Base-by-base conservation (phyloP, 2,329 filamentous ascomycete genomes). In the Fusarium sp. region DNA sequence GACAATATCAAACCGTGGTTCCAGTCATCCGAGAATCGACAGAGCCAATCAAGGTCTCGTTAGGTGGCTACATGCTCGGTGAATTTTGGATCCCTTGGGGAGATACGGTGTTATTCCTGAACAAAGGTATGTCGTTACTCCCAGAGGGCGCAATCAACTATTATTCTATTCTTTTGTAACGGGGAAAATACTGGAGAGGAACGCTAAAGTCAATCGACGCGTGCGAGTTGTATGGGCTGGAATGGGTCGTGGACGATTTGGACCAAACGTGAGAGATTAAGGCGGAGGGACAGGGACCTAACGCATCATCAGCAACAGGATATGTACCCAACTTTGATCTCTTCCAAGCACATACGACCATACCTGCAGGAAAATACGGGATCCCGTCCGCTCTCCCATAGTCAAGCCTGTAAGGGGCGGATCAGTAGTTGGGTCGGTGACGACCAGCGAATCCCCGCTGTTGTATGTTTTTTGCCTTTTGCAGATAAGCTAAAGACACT, bases 301-400 rank as follows among this genome's bases (percentile, higher is more conserved):
- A 30, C 19, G 10, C 6, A 16, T 11, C 4, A 4, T 46, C 6
- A 0, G 3, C 6, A 10, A 1, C 0, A 11, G 6, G 0, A 16
- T 0, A 2, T 47, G 1, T 30, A 47, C 19, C 9, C 3, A 7
- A 28, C 10, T 15, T 21, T 4, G 25, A 1, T 9, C 9, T 7
- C 0, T 1, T 5, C 1, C 8, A 25, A 35, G 3, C n/a, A 52
- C 49, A 52, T 52, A 52, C 49, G 32, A 52, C 49, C 49, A 52
- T 52, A 52, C 49, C 49, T 52, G 6, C n/a, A 19, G 32, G 32
- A 52, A 35, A 52, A 52, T 52, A 52, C 49, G 49, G 49, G 49
- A 52, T 52, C 32, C 49, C 49, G 49, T 52, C 32, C 1, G 49
- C 49, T 52, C 49, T 52, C 49, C 49, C 49, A 52, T 19, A 10